Evolutionary conservation across 2,329 filamentous ascomycete species (phyloP), one percentile per base, ranked within the genome.

Genomic region (Neonectria magnoliae): DNA sequence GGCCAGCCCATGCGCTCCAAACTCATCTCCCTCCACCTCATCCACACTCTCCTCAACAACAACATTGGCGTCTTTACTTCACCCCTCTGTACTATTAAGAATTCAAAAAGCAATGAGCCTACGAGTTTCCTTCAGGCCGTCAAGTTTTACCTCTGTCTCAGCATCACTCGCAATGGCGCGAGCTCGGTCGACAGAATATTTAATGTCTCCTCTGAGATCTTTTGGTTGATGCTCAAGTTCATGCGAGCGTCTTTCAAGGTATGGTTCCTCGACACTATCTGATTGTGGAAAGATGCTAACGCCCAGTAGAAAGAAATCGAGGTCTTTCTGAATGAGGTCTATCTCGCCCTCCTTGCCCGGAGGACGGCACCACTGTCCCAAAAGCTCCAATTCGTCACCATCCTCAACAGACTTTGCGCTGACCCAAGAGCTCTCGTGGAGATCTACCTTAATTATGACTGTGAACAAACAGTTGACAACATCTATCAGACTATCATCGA

Each of bases 1-100:
- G 95, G 94, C 18, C 94, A 98, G 76, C 93, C 95, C 41, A 99
- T 99, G 95, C 91, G 96, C 65, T 98, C 95, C 3, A 99, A 99
- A 80, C 85, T 99, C 56, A 88, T 99, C 67, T 98, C 96, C 16
- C 87, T 99, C 61, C 94, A 99, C 78, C 90, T 98, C 66, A 96
- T 99, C 68, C 94, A 98, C 76, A 97, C 93, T 44, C 89, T 98
- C 61, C 87, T 99, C 51, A 97, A 97, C 83, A 98, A 98, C 81
- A 93, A 98, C 80, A 92, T 95, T 68, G 81, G 88, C 64, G 92
- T 98, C 67, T 98, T 99, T 80, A 93, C 92, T 44, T 98, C 94
- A 52, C 95, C 95, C 1, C 84, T 95, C 66, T 94, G 94, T 78
- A 97, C 93, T 44, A 98, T 99, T 75, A 93, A 90, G 75, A 96